Evolutionary conservation across 2,329 filamentous ascomycete species (phyloP).

Genomic region (Clarireedia monteithiana): DNA sequence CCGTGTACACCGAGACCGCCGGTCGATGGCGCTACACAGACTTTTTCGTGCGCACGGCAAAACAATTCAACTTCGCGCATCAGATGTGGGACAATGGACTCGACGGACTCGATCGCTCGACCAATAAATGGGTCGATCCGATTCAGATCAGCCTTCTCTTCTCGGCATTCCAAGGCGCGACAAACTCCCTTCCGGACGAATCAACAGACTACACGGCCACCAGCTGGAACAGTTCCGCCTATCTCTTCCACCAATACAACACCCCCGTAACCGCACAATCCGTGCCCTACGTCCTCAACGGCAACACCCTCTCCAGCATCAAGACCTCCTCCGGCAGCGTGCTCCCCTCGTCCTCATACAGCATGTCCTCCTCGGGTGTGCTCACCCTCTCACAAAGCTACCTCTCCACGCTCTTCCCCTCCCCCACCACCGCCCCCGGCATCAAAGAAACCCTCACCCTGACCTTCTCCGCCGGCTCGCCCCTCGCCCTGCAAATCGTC

Average conservation of each 20-base stretch:
- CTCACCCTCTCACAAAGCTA: slow-evolving; percentile 42
- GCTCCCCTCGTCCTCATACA: slow-evolving; percentile 39
- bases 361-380: slow-evolving; percentile 33
- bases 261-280: slow-evolving; percentile 34
- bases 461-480: slow-evolving; percentile 42
- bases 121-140: slow-evolving; percentile 42
- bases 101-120: slow-evolving; percentile 45
- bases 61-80: slow-evolving; percentile 40
- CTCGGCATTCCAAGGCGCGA: slow-evolving; percentile 35
- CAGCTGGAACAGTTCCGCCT: slow-evolving; percentile 43
- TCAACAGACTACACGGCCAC: slow-evolving; percentile 40
- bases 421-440: slow-evolving; percentile 34
- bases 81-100: slow-evolving; percentile 53
- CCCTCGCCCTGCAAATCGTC: slow-evolving; percentile 40
- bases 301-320: slow-evolving; percentile 41
- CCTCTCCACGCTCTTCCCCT: slow-evolving; percentile 36
- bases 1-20: slow-evolving; percentile 42
- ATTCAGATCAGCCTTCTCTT: slow-evolving; percentile 40
- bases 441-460: slow-evolving; percentile 44
- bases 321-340: slow-evolving; percentile 30
- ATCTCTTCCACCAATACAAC: slow-evolving; percentile 45
- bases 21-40: slow-evolving; percentile 53
- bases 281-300: slow-evolving; percentile 45
- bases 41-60: slow-evolving; percentile 41
- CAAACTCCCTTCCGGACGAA: slow-evolving; percentile 44